Conservation (phyloP, 768 basidiomycete species). For the Trichaptum fuscoviolaceum region DNA sequence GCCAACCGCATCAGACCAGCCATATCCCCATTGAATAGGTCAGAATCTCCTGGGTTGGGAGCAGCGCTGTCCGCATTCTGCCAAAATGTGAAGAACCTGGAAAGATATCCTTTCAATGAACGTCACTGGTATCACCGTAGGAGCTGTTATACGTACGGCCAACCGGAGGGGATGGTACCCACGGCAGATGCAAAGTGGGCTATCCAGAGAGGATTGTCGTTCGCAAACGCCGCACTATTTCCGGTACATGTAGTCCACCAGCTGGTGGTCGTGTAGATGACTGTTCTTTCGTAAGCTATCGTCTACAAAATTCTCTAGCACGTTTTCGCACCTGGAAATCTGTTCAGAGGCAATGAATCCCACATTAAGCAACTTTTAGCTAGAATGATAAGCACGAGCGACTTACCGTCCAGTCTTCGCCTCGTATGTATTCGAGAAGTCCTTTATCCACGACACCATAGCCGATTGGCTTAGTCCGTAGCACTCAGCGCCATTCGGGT, state of each 20-base stretch:
- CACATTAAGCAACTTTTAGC: not conserved
- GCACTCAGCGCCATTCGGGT: conserved; percentile 46
- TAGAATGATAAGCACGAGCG: not conserved
- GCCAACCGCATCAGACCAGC: not conserved
- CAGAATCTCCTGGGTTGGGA: not conserved
- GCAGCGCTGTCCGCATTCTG: not conserved
- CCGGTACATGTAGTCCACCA: conserved; percentile 71
- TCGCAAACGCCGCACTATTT: conserved; percentile 44
- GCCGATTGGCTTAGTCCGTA: conserved; percentile 45
- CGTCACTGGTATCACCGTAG: not conserved
- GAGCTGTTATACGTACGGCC: conserved; percentile 30
- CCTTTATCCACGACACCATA: conserved; percentile 61
- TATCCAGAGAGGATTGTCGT: conserved; percentile 56
- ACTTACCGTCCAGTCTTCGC: conserved; percentile 40
- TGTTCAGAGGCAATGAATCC: not conserved
- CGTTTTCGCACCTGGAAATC: not conserved
- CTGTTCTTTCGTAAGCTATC: conserved; percentile 19
- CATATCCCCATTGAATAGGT: not conserved
- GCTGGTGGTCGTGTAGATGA: conserved; percentile 58
- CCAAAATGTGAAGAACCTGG: not conserved
- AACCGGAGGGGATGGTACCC: conserved; percentile 56
- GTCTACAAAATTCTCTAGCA: not conserved
- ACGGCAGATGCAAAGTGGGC: conserved; percentile 45
- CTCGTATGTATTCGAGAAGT: conserved; percentile 59
- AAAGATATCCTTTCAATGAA: not conserved